These are phyloP conservation scores for Onygenales sp. DNA, from an alignment of 2,329 filamentous ascomycete species.

Conservation along the genomic window DNA sequence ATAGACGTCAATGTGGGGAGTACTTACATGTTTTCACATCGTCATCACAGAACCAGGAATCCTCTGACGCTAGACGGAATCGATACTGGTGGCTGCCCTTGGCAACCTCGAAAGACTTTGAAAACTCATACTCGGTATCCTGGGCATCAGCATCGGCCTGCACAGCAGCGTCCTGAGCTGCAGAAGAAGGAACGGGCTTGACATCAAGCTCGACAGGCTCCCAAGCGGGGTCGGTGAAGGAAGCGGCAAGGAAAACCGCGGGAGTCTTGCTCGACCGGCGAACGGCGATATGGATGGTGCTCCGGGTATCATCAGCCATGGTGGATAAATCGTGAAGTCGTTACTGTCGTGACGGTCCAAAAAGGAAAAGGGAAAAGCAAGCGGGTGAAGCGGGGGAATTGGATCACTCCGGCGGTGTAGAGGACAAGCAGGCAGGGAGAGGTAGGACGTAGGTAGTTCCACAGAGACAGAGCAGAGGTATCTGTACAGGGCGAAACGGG, in stretches of 20 bases:
- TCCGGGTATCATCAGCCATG: constrained; percentile 9
- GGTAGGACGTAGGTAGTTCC: background rate
- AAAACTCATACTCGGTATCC: constrained; percentile 16
- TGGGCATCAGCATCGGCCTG: constrained; percentile 11
- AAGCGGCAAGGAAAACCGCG: constrained; percentile 17
- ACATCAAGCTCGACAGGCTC: constrained; percentile 17
- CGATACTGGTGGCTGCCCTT: constrained; percentile 19
- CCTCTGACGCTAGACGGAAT: constrained; percentile 17
- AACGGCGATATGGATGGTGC: constrained; percentile 20
- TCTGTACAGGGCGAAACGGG: background rate
- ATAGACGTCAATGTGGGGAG: background rate
- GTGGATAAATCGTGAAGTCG: constrained; percentile 10
- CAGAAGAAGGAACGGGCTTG: constrained; percentile 10
- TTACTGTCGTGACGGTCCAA: constrained; percentile 10
- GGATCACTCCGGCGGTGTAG: background rate
- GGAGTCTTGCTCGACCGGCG: constrained; percentile 18
- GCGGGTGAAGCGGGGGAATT: no score
- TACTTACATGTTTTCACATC: constrained; percentile 18
- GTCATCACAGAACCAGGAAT: constrained; percentile 19
- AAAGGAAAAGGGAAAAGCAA: background rate
- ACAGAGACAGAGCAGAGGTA: background rate
- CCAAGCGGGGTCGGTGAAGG: constrained; percentile 22
- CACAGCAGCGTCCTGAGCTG: constrained; percentile 6
- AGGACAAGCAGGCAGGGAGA: background rate
- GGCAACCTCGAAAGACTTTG: constrained; percentile 11